Percentiles rank a stretch among this genome's conserved stretches.
Conservation (phyloP, 768 basidiomycete genomes). For the Lactarius evosmus region DNA sequence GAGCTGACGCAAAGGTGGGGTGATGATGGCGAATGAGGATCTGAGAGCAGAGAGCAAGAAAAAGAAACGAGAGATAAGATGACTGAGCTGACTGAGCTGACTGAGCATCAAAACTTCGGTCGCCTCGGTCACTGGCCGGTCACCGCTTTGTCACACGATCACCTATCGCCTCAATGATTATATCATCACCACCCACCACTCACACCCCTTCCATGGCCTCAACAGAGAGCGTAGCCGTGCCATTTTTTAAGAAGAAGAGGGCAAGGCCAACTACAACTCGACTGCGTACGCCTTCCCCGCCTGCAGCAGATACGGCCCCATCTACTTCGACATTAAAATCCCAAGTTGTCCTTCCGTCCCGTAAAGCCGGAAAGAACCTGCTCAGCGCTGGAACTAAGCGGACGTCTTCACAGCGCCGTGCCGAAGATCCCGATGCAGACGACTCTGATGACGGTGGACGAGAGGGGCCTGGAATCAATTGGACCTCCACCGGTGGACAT, state of each 20-base stretch:
- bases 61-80: too few species aligned
- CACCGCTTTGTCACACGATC: not conserved
- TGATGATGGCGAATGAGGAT: too few species aligned
- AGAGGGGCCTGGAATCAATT: slow-evolving; percentile 64
- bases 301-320: slow-evolving; percentile 55
- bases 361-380: slow-evolving; percentile 64
- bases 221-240: slow-evolving; percentile 48
- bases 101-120: not conserved
- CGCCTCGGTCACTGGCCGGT: too few species aligned
- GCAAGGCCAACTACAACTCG: slow-evolving; percentile 72
- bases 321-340: slow-evolving; percentile 48
- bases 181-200: not conserved
- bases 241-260: slow-evolving; percentile 89
- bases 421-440: slow-evolving; percentile 51
- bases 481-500: slow-evolving; percentile 76
- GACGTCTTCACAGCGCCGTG: slow-evolving; percentile 47
- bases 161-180: not conserved
- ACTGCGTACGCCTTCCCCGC: slow-evolving; percentile 71
- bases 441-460: slow-evolving; percentile 50
- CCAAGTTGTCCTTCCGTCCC: slow-evolving; percentile 73
- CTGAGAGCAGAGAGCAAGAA: too few species aligned
- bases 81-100: slow-evolving; percentile 2
- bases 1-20: not conserved
- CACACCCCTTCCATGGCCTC: slow-evolving; percentile 34
- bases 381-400: slow-evolving; percentile 77